phyloP scores from a whole-genome alignment of 176 grass and related monocot genomes.

The Poa annua region DNA sequence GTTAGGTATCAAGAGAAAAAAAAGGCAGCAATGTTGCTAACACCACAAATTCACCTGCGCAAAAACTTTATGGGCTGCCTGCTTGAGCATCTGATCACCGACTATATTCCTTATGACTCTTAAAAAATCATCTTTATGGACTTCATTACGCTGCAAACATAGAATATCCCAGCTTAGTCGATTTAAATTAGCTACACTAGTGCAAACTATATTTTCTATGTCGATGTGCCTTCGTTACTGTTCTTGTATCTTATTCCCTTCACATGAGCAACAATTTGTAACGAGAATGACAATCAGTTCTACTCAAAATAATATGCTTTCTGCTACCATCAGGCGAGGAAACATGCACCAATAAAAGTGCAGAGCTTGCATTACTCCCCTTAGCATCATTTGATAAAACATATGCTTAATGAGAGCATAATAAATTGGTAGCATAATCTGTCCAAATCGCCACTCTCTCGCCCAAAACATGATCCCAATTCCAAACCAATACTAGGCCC shows the following conservation, averaged over 20 bases:
- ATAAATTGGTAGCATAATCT: conserved; percentile 3
- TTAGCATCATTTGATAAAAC: not conserved
- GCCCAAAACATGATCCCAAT: not conserved
- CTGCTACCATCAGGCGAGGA: conserved; percentile 5
- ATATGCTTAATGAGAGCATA: conserved; percentile 1
- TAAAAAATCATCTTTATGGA: conserved; percentile 97
- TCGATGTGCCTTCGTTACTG: not conserved
- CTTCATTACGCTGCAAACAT: conserved; percentile 84
- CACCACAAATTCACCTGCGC: conserved; percentile 65
- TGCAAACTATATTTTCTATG: conserved; percentile 27
- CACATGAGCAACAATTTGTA: conserved; percentile 18
- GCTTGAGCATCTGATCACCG: conserved; percentile 97
- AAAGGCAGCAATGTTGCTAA: conserved; percentile 18
- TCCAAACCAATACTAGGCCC: not conserved
- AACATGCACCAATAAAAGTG: not conserved
- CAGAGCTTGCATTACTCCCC: conserved; percentile 2
- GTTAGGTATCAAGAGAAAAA: conserved; percentile 30
- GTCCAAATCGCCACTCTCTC: not conserved
- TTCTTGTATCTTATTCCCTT: conserved; percentile 32
- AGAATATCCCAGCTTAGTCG: conserved; percentile 35
- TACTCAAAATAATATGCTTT: not conserved
- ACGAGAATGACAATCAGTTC: conserved; percentile 23
- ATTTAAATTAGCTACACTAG: conserved; percentile 19
- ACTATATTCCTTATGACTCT: conserved; percentile 95
- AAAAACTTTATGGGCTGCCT: conserved; percentile 95